Percentiles rank a stretch among this genome's conserved stretches.
These are phyloP conservation scores for Astrothelium subdiscretum DNA, from an alignment of 495 filamentous ascomycete species.

Conservation along the genomic window DNA sequence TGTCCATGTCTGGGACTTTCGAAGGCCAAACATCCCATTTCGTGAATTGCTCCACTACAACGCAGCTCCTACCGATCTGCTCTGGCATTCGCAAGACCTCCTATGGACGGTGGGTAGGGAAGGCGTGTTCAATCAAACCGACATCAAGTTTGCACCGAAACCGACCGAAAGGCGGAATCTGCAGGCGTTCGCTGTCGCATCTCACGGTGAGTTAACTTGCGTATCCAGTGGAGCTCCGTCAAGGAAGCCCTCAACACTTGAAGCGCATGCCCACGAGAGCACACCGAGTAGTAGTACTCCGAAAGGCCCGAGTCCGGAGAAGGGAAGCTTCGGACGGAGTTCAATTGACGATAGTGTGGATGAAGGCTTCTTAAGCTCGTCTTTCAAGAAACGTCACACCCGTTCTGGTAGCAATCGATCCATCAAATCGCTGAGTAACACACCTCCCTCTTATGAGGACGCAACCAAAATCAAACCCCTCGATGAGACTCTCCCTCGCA, in stretches of 20 bases:
- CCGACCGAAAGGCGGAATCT: slow-evolving; percentile 62
- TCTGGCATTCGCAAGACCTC: slow-evolving; percentile 85
- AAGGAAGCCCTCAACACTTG: slow-evolving; percentile 15
- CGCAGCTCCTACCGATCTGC: slow-evolving; percentile 57
- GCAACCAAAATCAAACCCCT: slow-evolving; percentile 12
- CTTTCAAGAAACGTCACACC: slow-evolving; percentile 22
- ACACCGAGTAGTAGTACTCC: slow-evolving; percentile 7
- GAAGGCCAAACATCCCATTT: slow-evolving; percentile 73
- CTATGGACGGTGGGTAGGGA: slow-evolving; percentile 85
- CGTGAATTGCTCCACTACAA: slow-evolving; percentile 72
- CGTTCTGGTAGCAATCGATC: slow-evolving; percentile 25
- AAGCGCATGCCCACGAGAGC: slow-evolving; percentile 21
- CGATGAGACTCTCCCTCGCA: slow-evolving; percentile 23
- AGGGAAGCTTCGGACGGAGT: slow-evolving; percentile 24
- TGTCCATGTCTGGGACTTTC: slow-evolving; percentile 88
- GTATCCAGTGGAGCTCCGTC: slow-evolving; percentile 23
- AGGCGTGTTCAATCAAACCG: slow-evolving; percentile 76
- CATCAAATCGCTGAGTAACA: slow-evolving; percentile 26
- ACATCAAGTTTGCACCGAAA: slow-evolving; percentile 69
- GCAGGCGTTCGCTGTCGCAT: slow-evolving; percentile 49
- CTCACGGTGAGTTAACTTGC: slow-evolving; percentile 46
- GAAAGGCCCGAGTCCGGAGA: slow-evolving; percentile 25
- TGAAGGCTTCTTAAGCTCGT: slow-evolving; percentile 31
- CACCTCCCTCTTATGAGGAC: slow-evolving; percentile 22
- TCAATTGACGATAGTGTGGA: slow-evolving; percentile 35